Conservation (phyloP, 257 asterid species). For the Ocimum tenuiflorum region DNA sequence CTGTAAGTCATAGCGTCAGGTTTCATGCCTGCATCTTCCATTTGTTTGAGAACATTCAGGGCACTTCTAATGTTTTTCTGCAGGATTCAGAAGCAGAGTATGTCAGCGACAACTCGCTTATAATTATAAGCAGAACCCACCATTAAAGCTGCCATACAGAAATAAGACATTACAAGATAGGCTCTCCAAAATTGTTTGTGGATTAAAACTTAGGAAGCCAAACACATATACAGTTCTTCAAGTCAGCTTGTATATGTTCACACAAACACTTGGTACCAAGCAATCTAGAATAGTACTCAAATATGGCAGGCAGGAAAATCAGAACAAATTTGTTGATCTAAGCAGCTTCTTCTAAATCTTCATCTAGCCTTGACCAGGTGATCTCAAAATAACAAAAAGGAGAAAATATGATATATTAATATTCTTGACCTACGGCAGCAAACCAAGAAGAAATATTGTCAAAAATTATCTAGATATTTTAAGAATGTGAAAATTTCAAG, state of each 20-base stretch:
- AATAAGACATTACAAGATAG: conserved; percentile 11
- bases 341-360: conserved; percentile 7
- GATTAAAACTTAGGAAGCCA: conserved; percentile 3
- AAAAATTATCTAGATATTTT: not conserved
- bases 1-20: conserved; percentile 73
- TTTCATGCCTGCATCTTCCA: conserved; percentile 73
- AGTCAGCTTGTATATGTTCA: conserved; percentile 7
- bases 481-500: not conserved
- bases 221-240: conserved; percentile 6
- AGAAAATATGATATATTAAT: not conserved
- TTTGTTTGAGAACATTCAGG: conserved; percentile 54
- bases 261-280: not conserved
- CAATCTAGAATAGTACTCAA: not conserved
- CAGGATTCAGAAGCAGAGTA: conserved; percentile 26
- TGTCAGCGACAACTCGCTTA: conserved; percentile 20
- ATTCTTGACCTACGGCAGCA: not conserved
- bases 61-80: conserved; percentile 67
- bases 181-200: not conserved
- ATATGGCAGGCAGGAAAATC: not conserved
- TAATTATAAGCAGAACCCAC: conserved; percentile 18
- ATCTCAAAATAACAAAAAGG: not conserved
- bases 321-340: not conserved
- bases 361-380: not conserved
- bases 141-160: not conserved
- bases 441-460: not conserved